Evolutionary conservation across 2,329 filamentous ascomycete species (phyloP).

Genomic region (Diaporthe ilicicola): DNA sequence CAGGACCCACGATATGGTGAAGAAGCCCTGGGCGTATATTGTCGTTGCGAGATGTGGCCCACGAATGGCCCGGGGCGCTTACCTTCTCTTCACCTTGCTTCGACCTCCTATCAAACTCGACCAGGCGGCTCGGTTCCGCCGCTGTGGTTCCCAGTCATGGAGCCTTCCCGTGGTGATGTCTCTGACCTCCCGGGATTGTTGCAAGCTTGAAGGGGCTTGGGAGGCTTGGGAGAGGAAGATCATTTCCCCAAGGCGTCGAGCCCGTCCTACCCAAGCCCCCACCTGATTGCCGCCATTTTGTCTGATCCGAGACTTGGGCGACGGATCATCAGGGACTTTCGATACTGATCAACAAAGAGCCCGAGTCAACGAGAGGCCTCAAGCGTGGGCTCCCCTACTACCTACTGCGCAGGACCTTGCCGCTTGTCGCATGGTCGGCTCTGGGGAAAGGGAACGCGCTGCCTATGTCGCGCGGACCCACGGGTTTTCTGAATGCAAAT

Average conservation of each 20-base stretch:
- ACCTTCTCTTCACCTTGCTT: not conserved
- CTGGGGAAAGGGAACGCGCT: conserved; percentile 16
- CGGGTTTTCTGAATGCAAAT: conserved; percentile 12
- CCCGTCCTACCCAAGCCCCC: conserved; percentile 18
- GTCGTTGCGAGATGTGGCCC: not conserved
- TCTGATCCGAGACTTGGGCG: conserved; percentile 14
- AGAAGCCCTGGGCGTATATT: not conserved
- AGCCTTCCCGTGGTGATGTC: conserved; percentile 4
- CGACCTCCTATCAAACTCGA: conserved; percentile 10
- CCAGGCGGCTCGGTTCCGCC: conserved; percentile 14
- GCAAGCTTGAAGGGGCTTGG: conserved; percentile 13
- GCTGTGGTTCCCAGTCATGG: conserved; percentile 5
- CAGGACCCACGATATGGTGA: conserved; percentile 17
- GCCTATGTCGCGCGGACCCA: conserved; percentile 15
- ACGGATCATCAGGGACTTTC: conserved; percentile 24
- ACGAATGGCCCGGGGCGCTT: conserved; percentile 5
- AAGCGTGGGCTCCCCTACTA: conserved; percentile 18
- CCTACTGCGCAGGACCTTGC: not conserved
- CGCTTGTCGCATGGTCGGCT: not conserved
- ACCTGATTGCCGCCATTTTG: conserved; percentile 15
- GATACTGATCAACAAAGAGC: conserved; percentile 24
- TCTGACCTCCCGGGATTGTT: conserved; percentile 3
- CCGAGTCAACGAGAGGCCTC: conserved; percentile 25
- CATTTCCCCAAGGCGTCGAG: conserved; percentile 15
- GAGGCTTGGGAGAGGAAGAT: conserved; percentile 22